Conservation (phyloP, 139 green algal species). For the Haematococcus sp. region DNA sequence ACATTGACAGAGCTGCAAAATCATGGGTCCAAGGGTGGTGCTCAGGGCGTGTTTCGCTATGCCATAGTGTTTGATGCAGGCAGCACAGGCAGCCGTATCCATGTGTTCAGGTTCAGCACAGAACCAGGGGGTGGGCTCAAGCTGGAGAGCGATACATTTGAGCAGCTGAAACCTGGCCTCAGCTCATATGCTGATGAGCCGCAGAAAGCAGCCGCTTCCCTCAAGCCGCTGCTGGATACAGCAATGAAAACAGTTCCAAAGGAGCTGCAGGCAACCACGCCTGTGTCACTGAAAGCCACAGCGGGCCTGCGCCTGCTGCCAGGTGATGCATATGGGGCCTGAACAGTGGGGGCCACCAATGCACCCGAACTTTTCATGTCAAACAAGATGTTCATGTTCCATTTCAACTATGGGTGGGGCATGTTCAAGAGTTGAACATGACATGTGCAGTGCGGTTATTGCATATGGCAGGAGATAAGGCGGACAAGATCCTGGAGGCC, state of each 20-base stretch:
- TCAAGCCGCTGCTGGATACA: constrained; percentile 81
- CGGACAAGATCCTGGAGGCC: constrained; percentile 83
- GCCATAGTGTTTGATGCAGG: constrained; percentile 95
- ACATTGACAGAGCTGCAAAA: constrained; percentile 28
- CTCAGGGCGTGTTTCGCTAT: constrained; percentile 36
- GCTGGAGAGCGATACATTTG: constrained; percentile 83
- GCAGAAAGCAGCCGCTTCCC: constrained; percentile 63
- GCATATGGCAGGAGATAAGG: constrained; percentile 56
- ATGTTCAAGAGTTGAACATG: too few relatives aligned
- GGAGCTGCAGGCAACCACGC: constrained; percentile 58
- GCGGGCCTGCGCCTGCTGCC: constrained; percentile 91
- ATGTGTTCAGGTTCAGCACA: constrained; percentile 89
- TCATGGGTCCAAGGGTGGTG: neutral
- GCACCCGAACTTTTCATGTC: too few relatives aligned
- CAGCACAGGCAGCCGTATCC: constrained; percentile 91
- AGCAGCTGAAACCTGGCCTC: constrained; percentile 93
- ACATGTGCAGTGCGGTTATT: too few relatives aligned
- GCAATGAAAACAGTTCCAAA: constrained; percentile 80
- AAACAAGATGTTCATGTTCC: too few relatives aligned
- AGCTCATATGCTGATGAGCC: constrained; percentile 81
- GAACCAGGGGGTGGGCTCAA: constrained; percentile 41
- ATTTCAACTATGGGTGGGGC: too few relatives aligned
- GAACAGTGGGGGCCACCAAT: too few relatives aligned
- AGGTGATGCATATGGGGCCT: too few relatives aligned
- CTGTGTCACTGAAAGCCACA: constrained; percentile 87